A percentile compares a stretch with the other conserved stretches of the same genome.
These are phyloP conservation scores for Xylariaceae sp. DNA, from an alignment of 2,329 filamentous ascomycete species.

Conservation along the genomic window DNA sequence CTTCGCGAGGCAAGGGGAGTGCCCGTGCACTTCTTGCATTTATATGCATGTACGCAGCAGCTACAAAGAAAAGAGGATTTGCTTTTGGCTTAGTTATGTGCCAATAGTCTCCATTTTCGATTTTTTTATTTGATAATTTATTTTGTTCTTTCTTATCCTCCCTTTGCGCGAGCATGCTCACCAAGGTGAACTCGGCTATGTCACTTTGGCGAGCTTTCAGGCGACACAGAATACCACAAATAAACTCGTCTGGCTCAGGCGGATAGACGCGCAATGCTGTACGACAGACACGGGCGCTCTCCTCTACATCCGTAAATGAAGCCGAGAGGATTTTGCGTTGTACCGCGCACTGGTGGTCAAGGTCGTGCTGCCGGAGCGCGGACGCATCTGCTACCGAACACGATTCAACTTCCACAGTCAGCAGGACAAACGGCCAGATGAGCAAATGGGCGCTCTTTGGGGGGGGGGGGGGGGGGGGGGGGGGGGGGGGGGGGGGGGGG, in stretches of 20 bases:
- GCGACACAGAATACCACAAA: not conserved
- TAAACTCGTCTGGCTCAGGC: not conserved
- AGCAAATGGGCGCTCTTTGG: constrained; percentile 24
- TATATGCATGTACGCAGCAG: too few species aligned
- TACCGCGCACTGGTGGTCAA: constrained; percentile 13
- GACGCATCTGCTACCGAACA: constrained; percentile 21
- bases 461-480: too few species aligned
- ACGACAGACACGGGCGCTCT: constrained; percentile 12
- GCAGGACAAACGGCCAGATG: constrained; percentile 19
- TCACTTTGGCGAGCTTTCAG: too few species aligned
- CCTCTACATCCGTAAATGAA: constrained; percentile 9
- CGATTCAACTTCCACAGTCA: too few species aligned
- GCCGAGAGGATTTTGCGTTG: constrained; percentile 18
- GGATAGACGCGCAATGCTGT: constrained; percentile 9
- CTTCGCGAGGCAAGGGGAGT: too few species aligned
- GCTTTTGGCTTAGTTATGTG: not conserved
- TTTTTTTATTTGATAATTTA: too few species aligned
- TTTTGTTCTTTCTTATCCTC: not conserved
- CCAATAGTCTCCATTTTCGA: not conserved
- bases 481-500: too few species aligned
- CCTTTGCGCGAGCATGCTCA: constrained; percentile 5
- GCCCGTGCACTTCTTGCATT: too few species aligned
- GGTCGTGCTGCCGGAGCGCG: constrained; percentile 22
- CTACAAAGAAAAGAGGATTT: too few species aligned
- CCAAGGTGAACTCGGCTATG: not conserved